Percentiles rank a stretch among this genome's conserved stretches.
These are phyloP conservation scores for Lindgomyces ingoldianus DNA, from an alignment of 495 filamentous ascomycete genomes.

Conservation along the genomic window DNA sequence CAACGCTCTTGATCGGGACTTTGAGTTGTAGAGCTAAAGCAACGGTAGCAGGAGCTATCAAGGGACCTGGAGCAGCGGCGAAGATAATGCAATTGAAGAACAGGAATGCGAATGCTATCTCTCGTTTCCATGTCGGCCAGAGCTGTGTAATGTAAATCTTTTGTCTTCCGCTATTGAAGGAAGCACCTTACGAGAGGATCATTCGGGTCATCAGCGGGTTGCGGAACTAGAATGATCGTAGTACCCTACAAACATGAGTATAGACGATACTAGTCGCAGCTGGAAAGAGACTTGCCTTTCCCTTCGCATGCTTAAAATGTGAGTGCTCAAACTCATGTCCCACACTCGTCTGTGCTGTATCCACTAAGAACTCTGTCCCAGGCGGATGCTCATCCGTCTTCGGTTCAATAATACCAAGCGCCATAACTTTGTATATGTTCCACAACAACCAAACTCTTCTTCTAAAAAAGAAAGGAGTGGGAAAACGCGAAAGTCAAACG, in stretches of 20 bases:
- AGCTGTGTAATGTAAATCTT: constrained; percentile 2
- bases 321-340: constrained; percentile 22
- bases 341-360: constrained; percentile 7
- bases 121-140: constrained; percentile 29
- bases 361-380: constrained; percentile 22
- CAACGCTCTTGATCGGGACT: constrained; percentile 15
- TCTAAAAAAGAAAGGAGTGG: not conserved
- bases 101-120: constrained; percentile 23
- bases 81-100: constrained; percentile 34
- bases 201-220: constrained; percentile 26
- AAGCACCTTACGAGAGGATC: constrained; percentile 20
- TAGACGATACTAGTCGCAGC: too few species aligned
- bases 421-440: not conserved
- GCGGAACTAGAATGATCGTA: constrained; percentile 21
- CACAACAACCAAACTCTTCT: not conserved
- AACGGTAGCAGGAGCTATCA: constrained; percentile 29
- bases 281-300: too few species aligned
- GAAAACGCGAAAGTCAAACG: not conserved
- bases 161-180: not conserved
- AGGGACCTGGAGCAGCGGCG: constrained; percentile 23
- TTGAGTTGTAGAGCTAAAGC: constrained; percentile 17
- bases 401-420: constrained; percentile 25
- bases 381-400: constrained; percentile 9
- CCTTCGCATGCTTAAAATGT: constrained; percentile 23
- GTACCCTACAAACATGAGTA: constrained; percentile 9